Conservation (phyloP, 257 asterid species). For the Anisodus acutangulus region DNA sequence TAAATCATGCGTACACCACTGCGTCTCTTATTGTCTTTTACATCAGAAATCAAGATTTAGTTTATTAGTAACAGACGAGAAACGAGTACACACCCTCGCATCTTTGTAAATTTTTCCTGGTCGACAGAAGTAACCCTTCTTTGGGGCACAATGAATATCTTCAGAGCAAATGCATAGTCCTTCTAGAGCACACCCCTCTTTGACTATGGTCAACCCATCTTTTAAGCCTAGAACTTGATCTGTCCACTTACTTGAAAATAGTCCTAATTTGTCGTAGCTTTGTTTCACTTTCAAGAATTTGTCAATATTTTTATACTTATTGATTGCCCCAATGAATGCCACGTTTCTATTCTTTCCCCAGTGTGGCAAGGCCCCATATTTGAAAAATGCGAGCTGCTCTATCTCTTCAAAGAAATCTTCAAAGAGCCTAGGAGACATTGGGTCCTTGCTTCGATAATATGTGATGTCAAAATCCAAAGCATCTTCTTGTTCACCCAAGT, state of each 20-base stretch:
- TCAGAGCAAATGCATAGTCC: conserved; percentile 41
- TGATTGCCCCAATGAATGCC: conserved; percentile 36
- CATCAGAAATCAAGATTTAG: background rate
- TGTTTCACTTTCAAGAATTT: conserved; percentile 39
- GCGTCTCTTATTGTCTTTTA: background rate
- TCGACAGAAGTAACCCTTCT: conserved; percentile 36
- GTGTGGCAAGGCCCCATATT: conserved; percentile 42
- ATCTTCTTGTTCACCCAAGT: conserved; percentile 42
- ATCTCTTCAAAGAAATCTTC: conserved; percentile 40
- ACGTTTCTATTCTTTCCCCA: conserved; percentile 45
- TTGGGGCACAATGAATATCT: conserved; percentile 43
- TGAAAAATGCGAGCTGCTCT: conserved; percentile 37
- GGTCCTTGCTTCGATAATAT: conserved; percentile 37
- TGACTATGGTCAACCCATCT: conserved; percentile 28
- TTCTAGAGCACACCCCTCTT: conserved; percentile 40
- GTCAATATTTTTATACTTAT: conserved; percentile 30
- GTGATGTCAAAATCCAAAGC: conserved; percentile 39
- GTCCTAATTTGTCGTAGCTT: conserved; percentile 30
- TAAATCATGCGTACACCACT: background rate
- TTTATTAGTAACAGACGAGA: background rate
- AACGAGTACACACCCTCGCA: conserved; percentile 37
- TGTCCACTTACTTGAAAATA: conserved; percentile 43
- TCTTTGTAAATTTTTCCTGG: conserved; percentile 40
- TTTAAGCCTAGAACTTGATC: conserved; percentile 39
- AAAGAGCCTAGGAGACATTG: conserved; percentile 36